These are phyloP conservation scores for Hysterangium stoloniferum DNA, from an alignment of 768 basidiomycete genomes.

Conservation along the genomic window DNA sequence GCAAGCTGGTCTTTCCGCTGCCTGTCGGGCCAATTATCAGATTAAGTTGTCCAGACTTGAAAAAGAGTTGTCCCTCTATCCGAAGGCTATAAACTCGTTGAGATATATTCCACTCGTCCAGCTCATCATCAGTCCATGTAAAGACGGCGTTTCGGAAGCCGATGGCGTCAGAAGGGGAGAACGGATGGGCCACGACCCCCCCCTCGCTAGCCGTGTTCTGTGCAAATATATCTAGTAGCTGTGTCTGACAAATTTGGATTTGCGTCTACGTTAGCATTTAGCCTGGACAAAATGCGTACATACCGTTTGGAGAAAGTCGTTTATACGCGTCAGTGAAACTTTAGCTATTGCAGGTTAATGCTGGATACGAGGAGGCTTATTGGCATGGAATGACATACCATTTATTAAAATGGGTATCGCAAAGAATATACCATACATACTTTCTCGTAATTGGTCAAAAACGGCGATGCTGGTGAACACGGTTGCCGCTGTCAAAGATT, in stretches of 20 bases:
- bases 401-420: background rate
- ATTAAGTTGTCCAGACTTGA: slow-evolving; percentile 8
- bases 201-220: background rate
- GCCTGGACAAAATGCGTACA: background rate
- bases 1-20: slow-evolving; percentile 10
- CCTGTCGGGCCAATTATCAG: slow-evolving; percentile 12
- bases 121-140: slow-evolving; percentile 11
- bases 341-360: slow-evolving; percentile 15
- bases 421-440: slow-evolving; percentile 13
- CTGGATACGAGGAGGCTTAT: background rate
- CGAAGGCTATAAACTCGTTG: slow-evolving; percentile 11
- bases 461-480: slow-evolving; percentile 32
- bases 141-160: slow-evolving; percentile 16
- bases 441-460: slow-evolving; percentile 29
- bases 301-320: slow-evolving; percentile 27
- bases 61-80: slow-evolving; percentile 10
- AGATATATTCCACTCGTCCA: background rate
- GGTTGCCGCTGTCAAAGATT: slow-evolving; percentile 1
- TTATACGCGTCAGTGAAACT: slow-evolving; percentile 30
- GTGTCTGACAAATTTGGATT: background rate
- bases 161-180: background rate
- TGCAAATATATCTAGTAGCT: slow-evolving; percentile 1
- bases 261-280: background rate
- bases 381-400: background rate
- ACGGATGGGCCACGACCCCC: background rate